A percentile compares a stretch with the other conserved stretches of the same genome.
Evolutionary conservation across 371 early-diverging fungal genomes (phyloP).

Genomic region (Furculomyces boomerangus): DNA sequence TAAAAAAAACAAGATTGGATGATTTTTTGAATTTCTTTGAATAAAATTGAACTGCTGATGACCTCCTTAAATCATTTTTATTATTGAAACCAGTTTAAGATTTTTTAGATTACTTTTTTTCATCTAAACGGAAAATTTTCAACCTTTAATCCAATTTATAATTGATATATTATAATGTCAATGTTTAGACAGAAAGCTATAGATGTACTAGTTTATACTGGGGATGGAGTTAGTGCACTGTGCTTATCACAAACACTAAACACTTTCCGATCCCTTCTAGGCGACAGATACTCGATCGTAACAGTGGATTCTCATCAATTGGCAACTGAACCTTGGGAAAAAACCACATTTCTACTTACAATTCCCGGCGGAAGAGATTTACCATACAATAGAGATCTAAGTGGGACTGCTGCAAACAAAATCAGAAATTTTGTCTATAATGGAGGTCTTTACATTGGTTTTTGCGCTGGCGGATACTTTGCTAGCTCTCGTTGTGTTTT

Average conservation of each 20-base stretch:
- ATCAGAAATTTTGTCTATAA: constrained; percentile 48
- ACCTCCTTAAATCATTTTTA: too few species aligned
- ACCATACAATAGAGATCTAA: constrained; percentile 52
- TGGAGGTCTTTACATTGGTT: constrained; percentile 78
- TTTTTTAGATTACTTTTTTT: too few species aligned
- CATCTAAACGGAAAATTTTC: too few species aligned
- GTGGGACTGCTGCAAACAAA: constrained; percentile 32
- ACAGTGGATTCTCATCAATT: constrained; percentile 53
- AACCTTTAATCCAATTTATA: too few species aligned
- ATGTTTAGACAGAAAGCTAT: constrained; percentile 12
- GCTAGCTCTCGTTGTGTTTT: constrained; percentile 50
- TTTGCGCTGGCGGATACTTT: constrained; percentile 90
- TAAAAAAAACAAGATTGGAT: too few species aligned
- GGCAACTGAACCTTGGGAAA: constrained; percentile 67
- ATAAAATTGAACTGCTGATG: too few species aligned
- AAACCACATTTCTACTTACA: constrained; percentile 56
- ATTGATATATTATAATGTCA: not conserved
- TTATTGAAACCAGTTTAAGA: too few species aligned
- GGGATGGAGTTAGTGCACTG: constrained; percentile 49
- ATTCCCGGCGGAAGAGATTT: constrained; percentile 82
- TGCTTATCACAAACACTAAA: constrained; percentile 41
- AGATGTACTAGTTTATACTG: constrained; percentile 74
- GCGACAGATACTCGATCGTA: constrained; percentile 69
- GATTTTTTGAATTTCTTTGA: too few species aligned
- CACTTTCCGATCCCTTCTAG: constrained; percentile 44